Evolutionary conservation across 192 early-diverging fungal species (phyloP), one percentile per base, ranked within the genome.

Genomic region (Coemansia sp.): DNA sequence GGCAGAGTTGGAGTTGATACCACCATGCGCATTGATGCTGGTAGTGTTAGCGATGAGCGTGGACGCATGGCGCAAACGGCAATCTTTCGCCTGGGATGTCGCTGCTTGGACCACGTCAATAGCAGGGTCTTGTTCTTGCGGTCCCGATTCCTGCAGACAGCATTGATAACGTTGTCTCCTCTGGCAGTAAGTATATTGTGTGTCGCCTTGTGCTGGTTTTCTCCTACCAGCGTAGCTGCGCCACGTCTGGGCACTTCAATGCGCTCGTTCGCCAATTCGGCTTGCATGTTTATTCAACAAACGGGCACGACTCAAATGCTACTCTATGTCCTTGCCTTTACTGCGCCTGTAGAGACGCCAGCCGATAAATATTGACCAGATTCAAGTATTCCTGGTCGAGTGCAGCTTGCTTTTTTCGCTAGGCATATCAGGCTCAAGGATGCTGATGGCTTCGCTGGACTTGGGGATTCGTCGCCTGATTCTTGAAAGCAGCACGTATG

Each of bases 321-420:
- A 8, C 30, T 31, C 4, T 8, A 14, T 26, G 0, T 27, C 27
- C 4, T 2, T 8, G 14, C 25, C 4, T 56, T 36, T 68, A 68
- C 27, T 3, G 4, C 6, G 14, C 25, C 4, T 56, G 42, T 68
- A 68, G 65, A 58, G 36, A 26, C 58, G 54, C 27, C 37, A 57
- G 14, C 53, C 53, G 1, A 45, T 76, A 38, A 64, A 60, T 21
- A 31, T 58, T 10, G 42, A 58, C 19, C 65, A 65, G 27, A 18
- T 76, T 1, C 53, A 76, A n/a, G 60, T 68, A 37, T 68, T 68
- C 51, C 50, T 76, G 17, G 53, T 53, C n/a, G 65, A 76, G 51
- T 76, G 72, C 35, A 39, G 30, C 14, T 31, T 54, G 19, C 34
- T 68, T 19, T 11, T 76, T 18, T 68, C 65, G 2, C 43, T 68